Conservation (phyloP, 1,284 basidiomycete species). For the Puccinia triticina region DNA sequence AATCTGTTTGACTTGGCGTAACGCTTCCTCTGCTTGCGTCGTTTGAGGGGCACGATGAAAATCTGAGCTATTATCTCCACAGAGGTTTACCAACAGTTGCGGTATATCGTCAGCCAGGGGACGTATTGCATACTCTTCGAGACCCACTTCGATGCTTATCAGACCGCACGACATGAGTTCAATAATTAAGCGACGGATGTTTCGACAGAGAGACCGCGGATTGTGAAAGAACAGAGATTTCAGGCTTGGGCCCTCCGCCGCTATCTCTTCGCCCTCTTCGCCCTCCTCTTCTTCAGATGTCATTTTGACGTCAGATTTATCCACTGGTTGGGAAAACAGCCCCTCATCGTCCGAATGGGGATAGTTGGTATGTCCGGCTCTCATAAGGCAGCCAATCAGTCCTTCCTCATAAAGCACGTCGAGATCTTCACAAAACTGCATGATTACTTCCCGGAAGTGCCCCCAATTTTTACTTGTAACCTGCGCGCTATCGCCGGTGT, state of each 20-base stretch:
- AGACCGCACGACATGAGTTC: slow-evolving; percentile 47
- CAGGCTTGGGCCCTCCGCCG: not conserved
- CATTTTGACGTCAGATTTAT: slow-evolving; percentile 19
- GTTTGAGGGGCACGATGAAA: not conserved
- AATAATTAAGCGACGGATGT: slow-evolving; percentile 26
- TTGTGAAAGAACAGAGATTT: slow-evolving; percentile 29
- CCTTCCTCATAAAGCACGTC: slow-evolving; percentile 44
- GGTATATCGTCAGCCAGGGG: slow-evolving; percentile 40
- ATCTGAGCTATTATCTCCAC: not conserved
- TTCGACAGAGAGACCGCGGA: slow-evolving; percentile 31
- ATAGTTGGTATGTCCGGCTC: slow-evolving; percentile 25
- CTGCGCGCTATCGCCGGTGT: not conserved
- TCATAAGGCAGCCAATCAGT: slow-evolving; percentile 18
- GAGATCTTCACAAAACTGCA: slow-evolving; percentile 49
- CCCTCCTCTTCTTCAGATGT: slow-evolving; percentile 44
- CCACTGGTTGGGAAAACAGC: not conserved
- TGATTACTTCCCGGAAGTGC: slow-evolving; percentile 15
- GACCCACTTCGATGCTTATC: slow-evolving; percentile 36
- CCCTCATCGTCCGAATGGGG: slow-evolving; percentile 34
- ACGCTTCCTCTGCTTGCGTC: slow-evolving; percentile 33
- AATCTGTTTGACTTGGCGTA: slow-evolving; percentile 28
- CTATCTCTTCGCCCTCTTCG: slow-evolving; percentile 41
- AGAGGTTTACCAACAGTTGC: slow-evolving; percentile 23
- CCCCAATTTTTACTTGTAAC: slow-evolving; percentile 1
- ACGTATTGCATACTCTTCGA: slow-evolving; percentile 37